These are phyloP conservation scores for Populus simonii DNA, from an alignment of 345 rosid genomes.

Conservation along the genomic window DNA sequence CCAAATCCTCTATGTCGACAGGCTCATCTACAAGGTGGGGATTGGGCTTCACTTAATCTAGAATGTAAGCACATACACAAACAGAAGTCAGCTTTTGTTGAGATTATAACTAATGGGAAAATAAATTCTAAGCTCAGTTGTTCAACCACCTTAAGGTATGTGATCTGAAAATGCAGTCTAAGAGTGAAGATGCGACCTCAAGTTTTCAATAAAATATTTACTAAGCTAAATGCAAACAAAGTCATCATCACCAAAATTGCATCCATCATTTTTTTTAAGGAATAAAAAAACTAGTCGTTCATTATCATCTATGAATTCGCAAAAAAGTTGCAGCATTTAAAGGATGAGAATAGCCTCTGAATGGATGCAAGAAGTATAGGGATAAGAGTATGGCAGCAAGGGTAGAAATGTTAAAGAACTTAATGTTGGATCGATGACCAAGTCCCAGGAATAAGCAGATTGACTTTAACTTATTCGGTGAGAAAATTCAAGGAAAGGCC, in stretches of 20 bases:
- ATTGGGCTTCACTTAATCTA: conserved; percentile 67
- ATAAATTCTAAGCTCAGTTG: not conserved
- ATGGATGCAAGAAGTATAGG: not conserved
- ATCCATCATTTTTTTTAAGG: not conserved
- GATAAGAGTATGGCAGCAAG: not conserved
- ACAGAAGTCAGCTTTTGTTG: not conserved
- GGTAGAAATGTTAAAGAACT: not conserved
- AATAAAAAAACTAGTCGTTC: not conserved
- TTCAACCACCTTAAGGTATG: not conserved
- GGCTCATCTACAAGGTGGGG: conserved; percentile 84
- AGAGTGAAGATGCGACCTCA: not conserved
- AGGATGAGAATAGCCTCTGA: not conserved
- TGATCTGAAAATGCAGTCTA: not conserved
- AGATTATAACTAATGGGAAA: not conserved
- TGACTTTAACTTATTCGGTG: not conserved
- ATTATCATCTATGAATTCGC: not conserved
- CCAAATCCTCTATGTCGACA: conserved; percentile 90
- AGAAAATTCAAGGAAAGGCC: not conserved
- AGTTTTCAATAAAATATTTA: not conserved
- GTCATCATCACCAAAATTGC: not conserved
- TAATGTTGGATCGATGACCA: not conserved
- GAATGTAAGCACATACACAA: conserved; percentile 21
- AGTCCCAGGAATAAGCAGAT: not conserved
- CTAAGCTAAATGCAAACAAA: not conserved
- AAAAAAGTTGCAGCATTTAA: not conserved